Base-by-base conservation (phyloP, 352 stramenopile species). In the Thalassiosira pacifica region DNA sequence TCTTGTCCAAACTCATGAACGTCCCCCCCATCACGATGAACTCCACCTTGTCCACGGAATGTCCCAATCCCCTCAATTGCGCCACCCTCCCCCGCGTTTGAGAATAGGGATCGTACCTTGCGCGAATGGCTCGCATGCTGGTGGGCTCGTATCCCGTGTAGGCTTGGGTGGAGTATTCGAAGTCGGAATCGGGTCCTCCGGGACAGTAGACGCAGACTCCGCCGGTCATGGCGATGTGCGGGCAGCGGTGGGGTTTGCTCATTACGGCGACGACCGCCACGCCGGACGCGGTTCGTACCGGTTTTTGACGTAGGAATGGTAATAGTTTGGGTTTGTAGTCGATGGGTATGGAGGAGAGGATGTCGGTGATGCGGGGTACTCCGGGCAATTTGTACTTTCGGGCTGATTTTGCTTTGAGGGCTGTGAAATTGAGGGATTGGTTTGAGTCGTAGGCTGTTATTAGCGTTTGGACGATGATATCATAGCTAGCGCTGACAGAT, bases 11-110 rank as follows among this genome's bases (percentile, higher is more conserved):
- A 79, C 94, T 98, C 60, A 99, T 92, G 90, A 99, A 99, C 40
- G 97, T 99, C 63, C 97, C 97, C 40, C 97, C 97, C 97, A 99
- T 99, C 64, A 99, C 97, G 76, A 99, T 98, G 81, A 98, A 99
- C 87, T 99, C 97, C 8, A 98, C 95, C 92, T 99, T 99, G 88
- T 99, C 97, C 11, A 99, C 97, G 6, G 90, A 95, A 86, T 99
- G 97, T 24, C 97, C 97, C 82, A 96, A 89, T 11, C 84, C 86
- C 2, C 84, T 68, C 2, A 96, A 71, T 63, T 96, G 97, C 2
- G 97, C 95, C 8, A 99, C 96, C 63, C 97, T 93, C 53, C 97
- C 96, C 53, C 97, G 94, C 0, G 97, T 97, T 92, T 99, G 97
- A 70, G 95, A 90, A 78, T 96, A 98, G 4, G 97, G 97, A 91